Base-by-base conservation (phyloP, 2,329 filamentous ascomycete species). In the Orbilia brochopaga region DNA sequence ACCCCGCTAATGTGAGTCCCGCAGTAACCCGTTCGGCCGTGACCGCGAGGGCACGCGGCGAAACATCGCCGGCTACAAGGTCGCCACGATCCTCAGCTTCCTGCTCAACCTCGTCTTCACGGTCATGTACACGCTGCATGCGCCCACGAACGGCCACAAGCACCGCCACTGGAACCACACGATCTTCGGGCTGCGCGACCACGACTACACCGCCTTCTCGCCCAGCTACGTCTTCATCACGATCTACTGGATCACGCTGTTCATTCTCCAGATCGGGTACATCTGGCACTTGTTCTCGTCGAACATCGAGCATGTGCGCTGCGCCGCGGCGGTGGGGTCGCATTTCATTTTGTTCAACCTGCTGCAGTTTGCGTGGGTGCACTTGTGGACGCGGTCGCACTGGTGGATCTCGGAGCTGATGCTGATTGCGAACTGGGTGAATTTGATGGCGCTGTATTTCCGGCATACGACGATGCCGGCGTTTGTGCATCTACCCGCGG, bases 281-380 rank as follows among this genome's bases (percentile, higher is more conserved):
- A 83, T 92, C 69, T 85, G 83, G 76, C 87, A 91, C 76, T 86
- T 96, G 75, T 95, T 91, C 83, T 88, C 86, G 52, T 82, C 83
- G 75, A 85, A 88, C 75, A 78, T 83, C 51, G 85, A 85, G 27
- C 83, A 85, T 59, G 85, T 91, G 74, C 85, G 86, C 70, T 84
- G 86, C 15, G 90, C 91, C 21, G 89, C 88, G 75, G 87, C 90
- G 75, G 88, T 95, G 13, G 91, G 90, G 72, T 85, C 86, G 75
- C 90, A 96, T 82, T 96, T 93, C 80, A 91, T 95, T 79, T 78
- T 89, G 76, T 76, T 75, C 83, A 96, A 96, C 80, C 81, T 96
- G 46, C 84, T 96, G 70, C 86, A 91, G 79, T 89, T 92, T 75
- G 86, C 85, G 75, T 96, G 92, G 79, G 85, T 95, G 76, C 87